These are phyloP conservation scores for Fusarium stilboides DNA, from an alignment of 2,329 filamentous ascomycete species.

Conservation along the genomic window DNA sequence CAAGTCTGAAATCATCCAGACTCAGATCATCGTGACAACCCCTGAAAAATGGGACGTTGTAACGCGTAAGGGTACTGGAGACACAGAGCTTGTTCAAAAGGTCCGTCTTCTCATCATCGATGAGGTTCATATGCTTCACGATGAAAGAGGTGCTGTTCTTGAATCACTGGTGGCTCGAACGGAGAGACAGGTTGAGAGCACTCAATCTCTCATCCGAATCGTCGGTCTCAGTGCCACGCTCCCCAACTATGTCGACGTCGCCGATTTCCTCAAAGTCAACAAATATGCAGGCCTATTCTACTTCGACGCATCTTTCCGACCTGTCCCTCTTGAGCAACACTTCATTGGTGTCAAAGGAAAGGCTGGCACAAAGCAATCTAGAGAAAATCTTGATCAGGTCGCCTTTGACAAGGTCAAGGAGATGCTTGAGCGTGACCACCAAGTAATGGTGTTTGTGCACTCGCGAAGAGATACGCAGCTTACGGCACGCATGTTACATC, in stretches of 20 bases:
- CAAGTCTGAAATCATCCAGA: conserved; percentile 94
- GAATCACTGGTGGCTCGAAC: conserved; percentile 97
- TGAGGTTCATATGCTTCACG: conserved; percentile 99
- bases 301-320: conserved; percentile 95
- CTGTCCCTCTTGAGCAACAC: conserved; percentile 96
- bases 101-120: conserved; percentile 97
- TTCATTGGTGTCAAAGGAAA: conserved; percentile 98
- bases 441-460: conserved; percentile 99
- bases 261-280: conserved; percentile 97
- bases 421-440: conserved; percentile 93
- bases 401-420: conserved; percentile 95
- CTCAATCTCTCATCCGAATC: conserved; percentile 96
- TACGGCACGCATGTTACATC: conserved; percentile 86
- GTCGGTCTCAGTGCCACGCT: conserved; percentile 95
- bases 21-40: conserved; percentile 98
- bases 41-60: conserved; percentile 99
- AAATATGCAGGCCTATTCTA: conserved; percentile 94
- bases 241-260: conserved; percentile 96
- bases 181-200: conserved; percentile 96
- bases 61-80: conserved; percentile 95
- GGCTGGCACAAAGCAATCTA: conserved; percentile 81
- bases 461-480: conserved; percentile 94
- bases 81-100: conserved; percentile 98
- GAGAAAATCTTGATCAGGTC: conserved; percentile 89
- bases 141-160: conserved; percentile 94